Conservation (phyloP, 805 yeast genomes). For the Schwanniomyces pseudopolymorphus region DNA sequence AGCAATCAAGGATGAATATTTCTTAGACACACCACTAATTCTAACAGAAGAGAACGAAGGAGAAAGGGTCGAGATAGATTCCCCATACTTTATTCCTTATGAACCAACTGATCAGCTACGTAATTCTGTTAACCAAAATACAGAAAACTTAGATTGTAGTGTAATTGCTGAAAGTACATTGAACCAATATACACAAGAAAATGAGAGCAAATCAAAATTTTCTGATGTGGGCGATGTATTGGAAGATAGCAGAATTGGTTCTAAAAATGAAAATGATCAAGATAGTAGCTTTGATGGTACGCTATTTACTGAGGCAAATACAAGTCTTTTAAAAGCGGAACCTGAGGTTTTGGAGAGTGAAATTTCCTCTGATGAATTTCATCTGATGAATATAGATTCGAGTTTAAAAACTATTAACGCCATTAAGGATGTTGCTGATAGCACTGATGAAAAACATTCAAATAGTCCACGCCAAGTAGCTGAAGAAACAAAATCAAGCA, state of each 20-base stretch:
- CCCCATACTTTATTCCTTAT: neutral
- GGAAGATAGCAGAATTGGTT: neutral
- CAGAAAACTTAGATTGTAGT: neutral
- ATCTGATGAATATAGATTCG: neutral
- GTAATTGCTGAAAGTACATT: conserved; percentile 1
- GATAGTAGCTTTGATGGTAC: neutral
- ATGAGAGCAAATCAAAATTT: neutral
- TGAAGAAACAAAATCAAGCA: too few species aligned
- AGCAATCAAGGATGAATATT: neutral
- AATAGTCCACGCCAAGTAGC: too few species aligned
- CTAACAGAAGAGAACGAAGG: too few species aligned
- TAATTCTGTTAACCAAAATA: neutral
- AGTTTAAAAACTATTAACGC: too few species aligned
- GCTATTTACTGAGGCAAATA: neutral
- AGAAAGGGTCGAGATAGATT: neutral
- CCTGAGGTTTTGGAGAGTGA: neutral
- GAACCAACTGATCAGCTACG: neutral
- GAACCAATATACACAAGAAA: neutral
- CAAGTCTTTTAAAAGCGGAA: neutral
- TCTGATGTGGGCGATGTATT: neutral
- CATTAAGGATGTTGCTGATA: neutral
- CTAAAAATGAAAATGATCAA: neutral
- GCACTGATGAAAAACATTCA: neutral
- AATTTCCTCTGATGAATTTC: neutral
- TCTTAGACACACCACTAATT: too few species aligned